Conservation (phyloP, 176 grass and related monocot genomes). For the Hordeum vulgare region DNA sequence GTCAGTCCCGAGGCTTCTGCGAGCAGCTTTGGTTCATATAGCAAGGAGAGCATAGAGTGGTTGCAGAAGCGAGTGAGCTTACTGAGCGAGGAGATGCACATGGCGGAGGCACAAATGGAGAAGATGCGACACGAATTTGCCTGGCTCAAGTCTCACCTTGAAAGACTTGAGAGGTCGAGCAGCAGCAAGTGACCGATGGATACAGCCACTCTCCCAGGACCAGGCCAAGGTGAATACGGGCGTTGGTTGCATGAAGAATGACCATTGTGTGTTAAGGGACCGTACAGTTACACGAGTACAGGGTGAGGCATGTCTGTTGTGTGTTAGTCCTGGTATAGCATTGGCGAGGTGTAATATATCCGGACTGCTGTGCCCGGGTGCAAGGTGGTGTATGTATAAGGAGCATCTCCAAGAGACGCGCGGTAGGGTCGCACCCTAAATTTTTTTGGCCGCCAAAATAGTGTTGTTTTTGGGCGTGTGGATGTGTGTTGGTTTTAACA, state of each 20-base stretch:
- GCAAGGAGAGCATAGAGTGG: constrained; percentile 55
- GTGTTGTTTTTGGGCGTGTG: no score
- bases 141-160: constrained; percentile 66
- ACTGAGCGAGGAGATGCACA: constrained; percentile 74
- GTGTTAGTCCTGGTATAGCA: constrained; percentile 6
- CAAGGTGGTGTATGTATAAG: neutral
- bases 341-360: constrained; percentile 15
- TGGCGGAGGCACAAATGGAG: constrained; percentile 65
- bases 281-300: constrained; percentile 22
- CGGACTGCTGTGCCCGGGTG: neutral
- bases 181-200: constrained; percentile 18
- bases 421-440: no score
- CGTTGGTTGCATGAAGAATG: neutral
- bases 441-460: no score
- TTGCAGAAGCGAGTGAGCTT: constrained; percentile 52
- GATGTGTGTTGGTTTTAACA: no score
- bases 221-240: neutral
- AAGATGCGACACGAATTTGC: constrained; percentile 58
- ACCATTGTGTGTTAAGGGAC: neutral
- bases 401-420: no score
- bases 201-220: neutral
- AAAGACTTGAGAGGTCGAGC: constrained; percentile 55
- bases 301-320: constrained; percentile 7
- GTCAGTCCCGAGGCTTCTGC: constrained; percentile 32
- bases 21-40: constrained; percentile 23